Percentiles rank a stretch among this genome's conserved stretches.
Conservation (phyloP, 345 rosid genomes). For the Gossypium arboreum region DNA sequence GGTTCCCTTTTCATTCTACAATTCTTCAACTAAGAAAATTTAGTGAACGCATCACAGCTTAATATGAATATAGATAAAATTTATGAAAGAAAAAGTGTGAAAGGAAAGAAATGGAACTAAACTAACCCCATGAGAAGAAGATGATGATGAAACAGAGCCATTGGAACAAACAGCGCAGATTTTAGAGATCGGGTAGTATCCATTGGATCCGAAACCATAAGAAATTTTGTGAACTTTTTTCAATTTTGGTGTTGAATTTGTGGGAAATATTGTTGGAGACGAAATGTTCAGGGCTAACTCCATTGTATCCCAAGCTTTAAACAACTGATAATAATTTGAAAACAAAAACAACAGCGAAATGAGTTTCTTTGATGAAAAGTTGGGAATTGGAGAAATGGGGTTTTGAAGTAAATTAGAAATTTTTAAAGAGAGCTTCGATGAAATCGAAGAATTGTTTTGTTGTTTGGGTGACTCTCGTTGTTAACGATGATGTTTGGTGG, state of each 20-base stretch:
- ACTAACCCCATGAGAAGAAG: constrained; percentile 48
- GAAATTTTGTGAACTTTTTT: constrained; percentile 1
- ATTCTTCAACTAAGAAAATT: neutral
- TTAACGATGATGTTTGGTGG: constrained; percentile 15
- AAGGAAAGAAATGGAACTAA: constrained; percentile 16
- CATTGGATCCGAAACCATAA: constrained; percentile 21
- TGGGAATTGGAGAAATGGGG: neutral
- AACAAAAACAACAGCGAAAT: neutral
- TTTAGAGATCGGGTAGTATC: constrained; percentile 15
- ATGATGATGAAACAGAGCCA: constrained; percentile 34
- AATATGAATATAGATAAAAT: neutral
- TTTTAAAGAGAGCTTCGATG: constrained; percentile 18
- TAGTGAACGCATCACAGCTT: neutral
- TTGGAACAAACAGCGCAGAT: constrained; percentile 27
- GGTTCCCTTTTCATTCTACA: neutral
- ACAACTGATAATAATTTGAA: neutral
- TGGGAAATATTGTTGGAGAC: constrained; percentile 27
- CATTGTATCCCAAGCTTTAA: constrained; percentile 23
- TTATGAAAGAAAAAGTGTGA: neutral
- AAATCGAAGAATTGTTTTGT: constrained; percentile 16
- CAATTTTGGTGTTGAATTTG: constrained; percentile 26
- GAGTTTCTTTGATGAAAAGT: neutral
- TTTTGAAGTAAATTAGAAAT: constrained; percentile 14
- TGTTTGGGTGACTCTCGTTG: neutral
- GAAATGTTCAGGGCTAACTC: constrained; percentile 30